Evolutionary conservation across 2,329 filamentous ascomycete species (phyloP).

Genomic region (Phialophora verrucosa): DNA sequence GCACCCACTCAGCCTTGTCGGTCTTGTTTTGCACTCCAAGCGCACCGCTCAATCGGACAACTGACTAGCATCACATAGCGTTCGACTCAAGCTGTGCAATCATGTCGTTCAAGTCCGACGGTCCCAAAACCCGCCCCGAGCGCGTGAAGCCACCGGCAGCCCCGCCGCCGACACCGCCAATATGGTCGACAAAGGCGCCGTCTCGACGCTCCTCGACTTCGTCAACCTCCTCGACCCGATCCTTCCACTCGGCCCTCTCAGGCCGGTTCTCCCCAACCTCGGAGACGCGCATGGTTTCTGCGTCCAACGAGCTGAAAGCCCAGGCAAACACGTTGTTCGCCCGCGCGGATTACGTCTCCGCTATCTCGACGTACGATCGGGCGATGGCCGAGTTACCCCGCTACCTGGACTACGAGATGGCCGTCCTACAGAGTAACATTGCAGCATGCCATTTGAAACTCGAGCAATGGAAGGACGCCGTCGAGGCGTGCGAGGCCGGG

Average conservation of each 20-base stretch:
- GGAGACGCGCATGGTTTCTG: conserved; percentile 67
- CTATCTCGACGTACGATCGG: conserved; percentile 80
- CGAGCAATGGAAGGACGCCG: conserved; percentile 81
- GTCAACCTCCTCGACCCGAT: conserved; percentile 25
- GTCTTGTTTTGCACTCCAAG: neutral
- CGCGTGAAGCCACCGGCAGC: conserved; percentile 32
- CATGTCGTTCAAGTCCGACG: conserved; percentile 38
- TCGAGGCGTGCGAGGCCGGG: conserved; percentile 73
- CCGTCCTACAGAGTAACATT: conserved; percentile 86
- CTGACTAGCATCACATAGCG: neutral
- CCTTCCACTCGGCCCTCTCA: conserved; percentile 40
- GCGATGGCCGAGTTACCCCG: conserved; percentile 79
- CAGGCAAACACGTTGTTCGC: conserved; percentile 82
- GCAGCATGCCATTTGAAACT: conserved; percentile 87
- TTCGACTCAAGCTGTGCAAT: conserved; percentile 5
- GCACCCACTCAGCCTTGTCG: neutral
- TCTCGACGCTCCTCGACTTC: conserved; percentile 35
- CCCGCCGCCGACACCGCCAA: conserved; percentile 22
- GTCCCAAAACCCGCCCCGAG: conserved; percentile 37
- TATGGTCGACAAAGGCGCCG: conserved; percentile 20
- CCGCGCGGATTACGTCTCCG: conserved; percentile 72
- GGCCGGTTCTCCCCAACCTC: conserved; percentile 53
- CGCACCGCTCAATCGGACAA: neutral
- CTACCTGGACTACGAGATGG: conserved; percentile 86
- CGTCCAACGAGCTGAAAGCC: conserved; percentile 75